These are phyloP conservation scores for Hanseniaspora jakobsenii DNA, from an alignment of 805 yeast genomes.

Conservation along the genomic window DNA sequence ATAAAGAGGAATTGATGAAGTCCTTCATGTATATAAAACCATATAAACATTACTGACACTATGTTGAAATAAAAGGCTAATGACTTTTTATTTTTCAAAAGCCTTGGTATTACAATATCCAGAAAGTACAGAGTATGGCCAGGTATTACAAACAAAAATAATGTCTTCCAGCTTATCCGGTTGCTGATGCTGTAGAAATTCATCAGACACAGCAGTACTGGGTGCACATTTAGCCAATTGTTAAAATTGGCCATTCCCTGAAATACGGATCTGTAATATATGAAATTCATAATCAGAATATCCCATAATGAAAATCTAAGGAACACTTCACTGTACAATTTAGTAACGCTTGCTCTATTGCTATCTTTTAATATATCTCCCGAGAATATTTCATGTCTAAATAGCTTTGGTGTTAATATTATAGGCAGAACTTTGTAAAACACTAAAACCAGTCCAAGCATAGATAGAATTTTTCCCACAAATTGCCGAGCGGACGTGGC, in stretches of 20 bases:
- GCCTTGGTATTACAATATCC: not conserved
- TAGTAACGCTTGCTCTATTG: not conserved
- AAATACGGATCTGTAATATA: conserved; percentile 4
- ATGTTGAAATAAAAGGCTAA: not conserved
- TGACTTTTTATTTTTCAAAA: not conserved
- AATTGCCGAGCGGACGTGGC: not conserved
- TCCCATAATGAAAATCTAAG: not conserved
- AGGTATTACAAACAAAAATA: not conserved
- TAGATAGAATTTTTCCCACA: not conserved
- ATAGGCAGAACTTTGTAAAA: not conserved
- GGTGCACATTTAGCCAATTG: conserved; percentile 10
- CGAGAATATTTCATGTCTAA: not conserved
- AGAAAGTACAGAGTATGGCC: conserved; percentile 5
- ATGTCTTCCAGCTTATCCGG: not conserved
- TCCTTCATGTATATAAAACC: not conserved
- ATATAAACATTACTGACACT: not conserved
- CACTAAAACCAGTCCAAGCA: not conserved
- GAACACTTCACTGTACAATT: not conserved
- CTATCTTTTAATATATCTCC: not conserved
- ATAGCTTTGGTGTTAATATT: not conserved
- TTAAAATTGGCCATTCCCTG: conserved; percentile 2
- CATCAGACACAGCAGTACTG: not conserved
- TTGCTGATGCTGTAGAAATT: not conserved
- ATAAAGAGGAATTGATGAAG: not conserved
- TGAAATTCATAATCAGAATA: conserved; percentile 3